A percentile compares a stretch with the other conserved stretches of the same genome.
Evolutionary conservation across 2,329 filamentous ascomycete species (phyloP).

Genomic region (Fusarium siculi): DNA sequence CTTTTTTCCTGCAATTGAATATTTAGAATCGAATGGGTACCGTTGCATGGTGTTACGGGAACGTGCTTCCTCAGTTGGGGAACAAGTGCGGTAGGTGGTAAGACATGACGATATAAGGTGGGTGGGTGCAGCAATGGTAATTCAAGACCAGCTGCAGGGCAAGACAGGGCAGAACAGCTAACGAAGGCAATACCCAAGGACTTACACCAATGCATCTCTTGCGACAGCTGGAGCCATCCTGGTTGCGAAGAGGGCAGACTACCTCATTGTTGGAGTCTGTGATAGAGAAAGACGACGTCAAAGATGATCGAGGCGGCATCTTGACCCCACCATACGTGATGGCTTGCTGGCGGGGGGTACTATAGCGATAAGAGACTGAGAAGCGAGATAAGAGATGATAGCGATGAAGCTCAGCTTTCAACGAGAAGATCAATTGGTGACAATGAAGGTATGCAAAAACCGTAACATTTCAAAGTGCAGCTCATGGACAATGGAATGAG

Average conservation of each 20-base stretch:
- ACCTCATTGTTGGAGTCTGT: conserved; percentile 95
- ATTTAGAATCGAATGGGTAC: conserved; percentile 40
- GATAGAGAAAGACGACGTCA: conserved; percentile 91
- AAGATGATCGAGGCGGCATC: conserved; percentile 89
- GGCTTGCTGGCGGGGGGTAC: conserved; percentile 39
- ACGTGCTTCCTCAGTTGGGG: conserved; percentile 19
- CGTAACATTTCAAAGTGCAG: conserved; percentile 43
- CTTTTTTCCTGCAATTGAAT: conserved; percentile 78
- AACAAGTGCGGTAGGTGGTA: conserved; percentile 36
- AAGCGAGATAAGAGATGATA: conserved; percentile 28
- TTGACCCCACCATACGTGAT: conserved; percentile 68
- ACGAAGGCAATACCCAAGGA: conserved; percentile 49
- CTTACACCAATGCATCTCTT: conserved; percentile 98
- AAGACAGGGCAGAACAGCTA: conserved; percentile 15
- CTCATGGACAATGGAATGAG: conserved; percentile 32
- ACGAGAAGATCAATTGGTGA: conserved; percentile 48
- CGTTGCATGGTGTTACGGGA: conserved; percentile 27
- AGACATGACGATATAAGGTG: conserved; percentile 41
- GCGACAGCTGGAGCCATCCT: conserved; percentile 95
- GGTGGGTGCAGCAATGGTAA: conserved; percentile 25
- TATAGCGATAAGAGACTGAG: conserved; percentile 35
- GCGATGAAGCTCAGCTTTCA: conserved; percentile 29
- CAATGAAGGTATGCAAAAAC: conserved; percentile 34
- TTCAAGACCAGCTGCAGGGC: conserved; percentile 15
- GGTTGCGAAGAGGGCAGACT: conserved; percentile 93